A percentile compares a stretch with the other conserved stretches of the same genome.
Evolutionary conservation across 352 stramenopile genomes (phyloP).

Genomic region (Phytophthora litchii): DNA sequence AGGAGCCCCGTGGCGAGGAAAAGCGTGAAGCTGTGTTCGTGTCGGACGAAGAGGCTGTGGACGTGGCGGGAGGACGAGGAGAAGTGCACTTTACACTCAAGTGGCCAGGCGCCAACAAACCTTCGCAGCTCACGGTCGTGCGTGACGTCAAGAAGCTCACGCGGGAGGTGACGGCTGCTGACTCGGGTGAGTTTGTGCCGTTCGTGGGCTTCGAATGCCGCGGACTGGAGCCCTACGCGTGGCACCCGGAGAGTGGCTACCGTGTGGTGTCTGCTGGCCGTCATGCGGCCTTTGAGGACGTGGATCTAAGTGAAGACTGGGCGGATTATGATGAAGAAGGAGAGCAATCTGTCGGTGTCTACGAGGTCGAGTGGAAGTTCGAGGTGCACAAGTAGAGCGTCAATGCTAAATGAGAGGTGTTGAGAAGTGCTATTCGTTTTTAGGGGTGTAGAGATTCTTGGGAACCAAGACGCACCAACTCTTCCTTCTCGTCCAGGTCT

Average conservation of each 20-base stretch:
- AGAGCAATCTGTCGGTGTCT: constrained; percentile 77
- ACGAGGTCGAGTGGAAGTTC: constrained; percentile 84
- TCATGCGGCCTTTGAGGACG: constrained; percentile 76
- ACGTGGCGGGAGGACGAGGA: constrained; percentile 75
- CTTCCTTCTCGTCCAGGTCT: constrained; percentile 79
- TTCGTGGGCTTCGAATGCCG: constrained; percentile 89
- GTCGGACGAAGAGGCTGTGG: constrained; percentile 77
- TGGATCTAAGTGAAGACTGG: constrained; percentile 86
- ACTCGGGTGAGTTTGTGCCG: constrained; percentile 80
- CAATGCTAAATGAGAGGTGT: not conserved
- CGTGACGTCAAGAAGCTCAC: constrained; percentile 89
- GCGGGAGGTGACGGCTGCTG: constrained; percentile 52
- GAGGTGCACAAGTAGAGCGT: constrained; percentile 69
- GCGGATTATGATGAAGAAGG: constrained; percentile 87
- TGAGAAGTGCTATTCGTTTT: not conserved
- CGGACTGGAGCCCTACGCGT: constrained; percentile 80
- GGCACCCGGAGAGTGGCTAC: constrained; percentile 83
- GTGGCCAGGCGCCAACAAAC: constrained; percentile 84
- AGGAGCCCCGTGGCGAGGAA: constrained; percentile 81
- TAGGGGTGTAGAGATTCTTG: constrained; percentile 31
- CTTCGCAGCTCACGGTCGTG: constrained; percentile 81
- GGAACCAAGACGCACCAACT: constrained; percentile 46
- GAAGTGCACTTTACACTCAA: constrained; percentile 87
- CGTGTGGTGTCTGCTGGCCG: constrained; percentile 62
- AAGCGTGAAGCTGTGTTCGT: constrained; percentile 79